These are phyloP conservation scores for Elsinoe ampelina DNA, from an alignment of 2,329 filamentous ascomycete species.

Conservation along the genomic window DNA sequence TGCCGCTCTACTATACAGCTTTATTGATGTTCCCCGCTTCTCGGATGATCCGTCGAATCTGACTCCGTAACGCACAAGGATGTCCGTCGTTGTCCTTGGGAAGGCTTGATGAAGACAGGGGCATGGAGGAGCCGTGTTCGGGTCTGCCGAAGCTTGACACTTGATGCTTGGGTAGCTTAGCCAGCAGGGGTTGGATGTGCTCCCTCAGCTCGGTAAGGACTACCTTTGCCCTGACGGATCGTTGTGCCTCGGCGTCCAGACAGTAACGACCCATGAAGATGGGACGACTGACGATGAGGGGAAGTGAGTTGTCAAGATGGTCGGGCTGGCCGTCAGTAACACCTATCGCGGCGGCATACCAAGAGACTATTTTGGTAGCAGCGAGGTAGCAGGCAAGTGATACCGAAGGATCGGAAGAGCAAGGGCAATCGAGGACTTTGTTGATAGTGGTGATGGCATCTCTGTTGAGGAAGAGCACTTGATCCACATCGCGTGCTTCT, in stretches of 20 bases:
- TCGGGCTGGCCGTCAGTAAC: constrained; percentile 6
- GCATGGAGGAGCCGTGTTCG: constrained; percentile 3
- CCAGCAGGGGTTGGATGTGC: constrained; percentile 15
- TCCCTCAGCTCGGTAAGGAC: constrained; percentile 15
- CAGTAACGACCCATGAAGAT: constrained; percentile 17
- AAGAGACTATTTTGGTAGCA: constrained; percentile 14
- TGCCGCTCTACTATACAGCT: constrained; percentile 10
- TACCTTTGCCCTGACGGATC: constrained; percentile 14
- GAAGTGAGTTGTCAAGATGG: constrained; percentile 2
- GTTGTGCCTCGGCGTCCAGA: constrained; percentile 14
- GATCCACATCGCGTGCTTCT: constrained; percentile 14
- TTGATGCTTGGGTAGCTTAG: constrained; percentile 13
- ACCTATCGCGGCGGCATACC: constrained; percentile 16
- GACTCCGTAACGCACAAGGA: constrained; percentile 11
- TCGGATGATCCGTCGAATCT: constrained; percentile 13
- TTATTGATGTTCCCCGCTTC: constrained; percentile 15
- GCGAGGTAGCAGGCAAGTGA: constrained; percentile 15
- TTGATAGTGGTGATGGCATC: constrained; percentile 15
- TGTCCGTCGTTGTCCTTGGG: constrained; percentile 12
- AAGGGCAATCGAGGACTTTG: constrained; percentile 15
- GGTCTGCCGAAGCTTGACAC: constrained; percentile 10
- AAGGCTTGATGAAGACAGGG: background rate
- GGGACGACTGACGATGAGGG: constrained; percentile 12
- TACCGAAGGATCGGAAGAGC: constrained; percentile 11
- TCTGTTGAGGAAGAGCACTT: constrained; percentile 14